These are phyloP conservation scores for Alliaria petiolata DNA, from an alignment of 345 rosid species.

Conservation along the genomic window DNA sequence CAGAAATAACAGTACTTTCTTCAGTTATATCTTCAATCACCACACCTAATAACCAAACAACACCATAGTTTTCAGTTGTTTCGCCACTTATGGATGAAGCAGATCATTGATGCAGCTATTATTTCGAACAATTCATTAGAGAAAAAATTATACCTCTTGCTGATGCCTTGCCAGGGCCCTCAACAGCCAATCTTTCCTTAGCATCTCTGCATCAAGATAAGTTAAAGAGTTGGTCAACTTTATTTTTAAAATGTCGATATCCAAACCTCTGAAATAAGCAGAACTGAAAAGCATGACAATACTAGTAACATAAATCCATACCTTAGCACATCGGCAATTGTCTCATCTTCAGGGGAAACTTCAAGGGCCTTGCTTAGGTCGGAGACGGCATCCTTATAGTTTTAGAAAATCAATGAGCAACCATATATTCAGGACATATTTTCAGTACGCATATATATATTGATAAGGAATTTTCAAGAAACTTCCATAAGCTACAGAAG, in stretches of 20 bases:
- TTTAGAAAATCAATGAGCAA: slow-evolving; percentile 7
- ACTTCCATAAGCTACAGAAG: slow-evolving; percentile 21
- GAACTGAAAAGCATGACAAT: slow-evolving; percentile 4
- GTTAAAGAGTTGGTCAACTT: background rate
- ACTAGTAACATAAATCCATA: slow-evolving; percentile 23
- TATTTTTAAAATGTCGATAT: background rate
- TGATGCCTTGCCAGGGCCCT: slow-evolving; percentile 48
- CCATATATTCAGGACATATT: slow-evolving; percentile 9
- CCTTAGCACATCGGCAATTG: slow-evolving; percentile 77
- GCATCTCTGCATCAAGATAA: slow-evolving; percentile 44
- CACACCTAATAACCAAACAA: slow-evolving; percentile 41
- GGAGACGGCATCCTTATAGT: slow-evolving; percentile 70
- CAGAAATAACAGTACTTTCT: slow-evolving; percentile 42
- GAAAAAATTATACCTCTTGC: slow-evolving; percentile 37
- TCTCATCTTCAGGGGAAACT: slow-evolving; percentile 85
- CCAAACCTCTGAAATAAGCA: background rate
- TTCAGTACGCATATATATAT: background rate
- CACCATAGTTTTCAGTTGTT: background rate
- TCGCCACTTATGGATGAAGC: background rate
- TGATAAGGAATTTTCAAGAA: background rate
- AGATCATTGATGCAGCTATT: background rate
- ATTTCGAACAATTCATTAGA: background rate
- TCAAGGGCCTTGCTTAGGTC: slow-evolving; percentile 79
- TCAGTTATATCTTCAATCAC: slow-evolving; percentile 79
- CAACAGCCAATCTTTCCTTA: slow-evolving; percentile 48